Base-by-base conservation (phyloP, 257 asterid species). In the Knoxia roxburghii region DNA sequence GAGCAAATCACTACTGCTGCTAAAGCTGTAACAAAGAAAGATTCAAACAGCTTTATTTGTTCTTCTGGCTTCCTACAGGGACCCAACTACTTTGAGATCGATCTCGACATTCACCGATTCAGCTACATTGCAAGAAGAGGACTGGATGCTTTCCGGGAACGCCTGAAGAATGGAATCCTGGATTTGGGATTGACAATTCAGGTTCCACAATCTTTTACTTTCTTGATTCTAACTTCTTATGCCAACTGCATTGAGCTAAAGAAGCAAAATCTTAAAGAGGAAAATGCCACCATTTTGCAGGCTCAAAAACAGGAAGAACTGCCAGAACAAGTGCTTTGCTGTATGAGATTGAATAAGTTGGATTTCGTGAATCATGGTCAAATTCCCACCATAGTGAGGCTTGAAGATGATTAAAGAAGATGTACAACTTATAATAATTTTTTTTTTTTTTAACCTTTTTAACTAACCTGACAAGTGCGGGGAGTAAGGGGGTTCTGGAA, bases 51-150 rank as follows among this genome's bases (percentile, higher is more conserved):
- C n/a, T n/a, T n/a, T n/a, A n/a, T n/a, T n/a, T n/a, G n/a, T n/a
- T n/a, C n/a, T n/a, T n/a, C n/a, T n/a, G n/a, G n/a, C n/a, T 20
- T 5, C 27, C 20, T 26, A 52, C 76, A 90, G 98, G 94, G 98
- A 7, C 76, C 89, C 7, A 89, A 87, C 72, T 91, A 91, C 81
- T 87, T 91, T 24, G 98, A 91, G 84, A 64, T 91, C 29, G 98
- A 91, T 83, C 92, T 91, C 41, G 98, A 91, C 78, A 91, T 91
- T 66, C 98, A 91, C 75, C 88, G 87, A 29, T 91, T 91, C 77
- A 86, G 96, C 88, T 91, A 74, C 85, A 85, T 91, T 45, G 96
- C 98, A 20, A 87, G 98, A 55, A 91, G 79, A 77, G 98, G 98
- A 50, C 84, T 91, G 20, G 96, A 91, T 51, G 89, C 98, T 17